phyloP scores from a whole-genome alignment of 306 rosid genomes.

The Boehmeria nivea region DNA sequence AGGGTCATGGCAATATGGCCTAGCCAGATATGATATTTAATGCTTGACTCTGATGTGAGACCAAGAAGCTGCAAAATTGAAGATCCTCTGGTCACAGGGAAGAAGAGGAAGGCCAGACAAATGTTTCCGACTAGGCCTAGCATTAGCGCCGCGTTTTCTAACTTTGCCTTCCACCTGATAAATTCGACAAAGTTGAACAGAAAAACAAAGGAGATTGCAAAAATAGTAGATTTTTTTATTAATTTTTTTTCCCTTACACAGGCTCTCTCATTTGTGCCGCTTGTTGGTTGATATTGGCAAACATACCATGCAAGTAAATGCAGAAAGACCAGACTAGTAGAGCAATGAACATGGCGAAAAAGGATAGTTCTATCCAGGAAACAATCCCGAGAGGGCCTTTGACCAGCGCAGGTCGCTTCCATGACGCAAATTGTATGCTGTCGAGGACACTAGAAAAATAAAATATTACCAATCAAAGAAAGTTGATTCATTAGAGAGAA shows the following conservation, averaged over 20 bases:
- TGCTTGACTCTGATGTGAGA: no score
- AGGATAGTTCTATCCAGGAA: no score
- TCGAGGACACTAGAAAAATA: no score
- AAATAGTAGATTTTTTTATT: not conserved
- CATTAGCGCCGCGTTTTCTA: slow-evolving; percentile 31
- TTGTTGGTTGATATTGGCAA: slow-evolving; percentile 16
- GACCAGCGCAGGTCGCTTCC: no score
- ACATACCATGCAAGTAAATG: slow-evolving; percentile 40
- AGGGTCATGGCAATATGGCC: slow-evolving; percentile 38
- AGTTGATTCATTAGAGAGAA: no score
- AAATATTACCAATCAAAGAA: no score
- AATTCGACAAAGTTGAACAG: not conserved
- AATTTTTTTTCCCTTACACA: no score
- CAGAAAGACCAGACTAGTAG: no score
- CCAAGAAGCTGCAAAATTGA: slow-evolving; percentile 39
- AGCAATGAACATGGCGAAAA: no score
- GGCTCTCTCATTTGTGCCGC: slow-evolving; percentile 25
- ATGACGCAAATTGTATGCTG: no score
- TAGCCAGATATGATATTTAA: no score
- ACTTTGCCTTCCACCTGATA: slow-evolving; percentile 53
- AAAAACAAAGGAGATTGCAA: not conserved
- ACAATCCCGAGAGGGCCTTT: no score
- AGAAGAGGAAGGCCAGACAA: slow-evolving; percentile 44
- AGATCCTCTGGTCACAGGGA: slow-evolving; percentile 53
- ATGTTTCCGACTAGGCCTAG: slow-evolving; percentile 48